These are phyloP conservation scores for Fraxinus paxiana DNA, from an alignment of 305 asterid species.

Conservation along the genomic window DNA sequence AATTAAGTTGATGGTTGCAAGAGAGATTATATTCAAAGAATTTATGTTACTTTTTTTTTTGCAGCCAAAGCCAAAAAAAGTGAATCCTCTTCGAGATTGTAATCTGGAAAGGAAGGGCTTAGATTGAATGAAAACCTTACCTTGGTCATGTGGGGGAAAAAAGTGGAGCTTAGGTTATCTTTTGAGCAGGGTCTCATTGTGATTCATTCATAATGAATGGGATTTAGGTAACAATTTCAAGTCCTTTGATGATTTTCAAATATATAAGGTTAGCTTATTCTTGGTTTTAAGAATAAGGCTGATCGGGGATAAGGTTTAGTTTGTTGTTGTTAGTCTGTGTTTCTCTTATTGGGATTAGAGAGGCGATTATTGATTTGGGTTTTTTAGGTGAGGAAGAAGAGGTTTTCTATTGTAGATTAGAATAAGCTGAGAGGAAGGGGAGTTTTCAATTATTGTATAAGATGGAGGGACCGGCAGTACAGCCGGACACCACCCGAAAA, in stretches of 20 bases:
- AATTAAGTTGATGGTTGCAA: not conserved
- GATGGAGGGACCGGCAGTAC: constrained; percentile 26
- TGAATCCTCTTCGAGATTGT: not conserved
- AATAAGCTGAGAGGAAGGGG: not conserved
- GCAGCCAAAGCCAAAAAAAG: constrained; percentile 3
- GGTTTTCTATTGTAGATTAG: constrained; percentile 10
- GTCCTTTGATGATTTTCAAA: constrained; percentile 18
- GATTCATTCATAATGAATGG: not conserved
- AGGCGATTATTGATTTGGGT: constrained; percentile 40
- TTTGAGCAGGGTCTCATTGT: constrained; percentile 18
- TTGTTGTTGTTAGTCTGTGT: not conserved
- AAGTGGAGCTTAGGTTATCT: not conserved
- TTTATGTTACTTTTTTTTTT: not conserved
- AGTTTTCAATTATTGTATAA: not conserved
- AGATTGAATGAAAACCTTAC: not conserved
- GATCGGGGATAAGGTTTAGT: not conserved
- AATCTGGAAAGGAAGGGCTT: not conserved
- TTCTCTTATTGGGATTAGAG: constrained; percentile 6
- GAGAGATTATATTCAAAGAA: constrained; percentile 1
- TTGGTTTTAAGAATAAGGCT: not conserved
- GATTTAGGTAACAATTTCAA: not conserved
- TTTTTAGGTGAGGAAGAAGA: constrained; percentile 37
- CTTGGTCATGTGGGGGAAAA: not conserved
- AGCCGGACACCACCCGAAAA: constrained; percentile 15
- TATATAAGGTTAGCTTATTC: not conserved